These are phyloP conservation scores for Metschnikowia proteae DNA, from an alignment of 805 yeast genomes.

Conservation along the genomic window DNA sequence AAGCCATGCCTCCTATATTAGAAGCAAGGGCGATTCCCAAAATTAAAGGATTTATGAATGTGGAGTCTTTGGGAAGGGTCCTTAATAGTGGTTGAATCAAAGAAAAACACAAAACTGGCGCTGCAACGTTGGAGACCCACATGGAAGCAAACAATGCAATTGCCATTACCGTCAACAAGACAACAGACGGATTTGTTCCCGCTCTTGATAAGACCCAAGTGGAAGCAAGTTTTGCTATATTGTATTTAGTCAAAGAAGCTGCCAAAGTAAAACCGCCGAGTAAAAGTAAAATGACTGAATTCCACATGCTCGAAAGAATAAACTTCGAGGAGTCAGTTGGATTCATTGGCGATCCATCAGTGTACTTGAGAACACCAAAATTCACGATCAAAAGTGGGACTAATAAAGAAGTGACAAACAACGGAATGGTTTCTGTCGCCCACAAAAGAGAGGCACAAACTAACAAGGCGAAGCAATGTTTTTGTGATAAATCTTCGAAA, in stretches of 20 bases:
- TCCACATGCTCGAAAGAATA: slow-evolving; percentile 51
- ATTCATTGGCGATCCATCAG: slow-evolving; percentile 44
- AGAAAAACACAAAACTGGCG: slow-evolving; percentile 52
- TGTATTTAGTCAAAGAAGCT: slow-evolving; percentile 51
- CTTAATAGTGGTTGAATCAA: slow-evolving; percentile 45
- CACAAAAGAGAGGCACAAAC: slow-evolving; percentile 51
- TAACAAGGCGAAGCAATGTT: slow-evolving; percentile 66
- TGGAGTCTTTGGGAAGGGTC: slow-evolving; percentile 39
- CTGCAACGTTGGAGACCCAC: slow-evolving; percentile 59
- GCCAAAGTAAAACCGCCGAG: slow-evolving; percentile 55
- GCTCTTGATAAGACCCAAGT: slow-evolving; percentile 48
- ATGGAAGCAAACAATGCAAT: slow-evolving; percentile 50
- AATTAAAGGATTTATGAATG: slow-evolving; percentile 39
- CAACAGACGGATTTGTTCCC: slow-evolving; percentile 48
- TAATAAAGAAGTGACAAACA: slow-evolving; percentile 46
- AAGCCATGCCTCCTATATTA: slow-evolving; percentile 53
- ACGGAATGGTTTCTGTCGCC: slow-evolving; percentile 52
- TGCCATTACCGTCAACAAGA: slow-evolving; percentile 47
- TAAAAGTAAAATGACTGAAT: slow-evolving; percentile 47
- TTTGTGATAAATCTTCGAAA: slow-evolving; percentile 60
- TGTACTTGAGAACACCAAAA: slow-evolving; percentile 48
- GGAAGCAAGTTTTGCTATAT: slow-evolving; percentile 47
- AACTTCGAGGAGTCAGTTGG: slow-evolving; percentile 41
- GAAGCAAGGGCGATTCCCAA: slow-evolving; percentile 50
- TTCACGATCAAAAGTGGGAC: slow-evolving; percentile 47